A percentile compares a stretch with the other conserved stretches of the same genome.
Evolutionary conservation across 108 stramenopile genomes (phyloP).

Genomic region (Seminavis robusta): DNA sequence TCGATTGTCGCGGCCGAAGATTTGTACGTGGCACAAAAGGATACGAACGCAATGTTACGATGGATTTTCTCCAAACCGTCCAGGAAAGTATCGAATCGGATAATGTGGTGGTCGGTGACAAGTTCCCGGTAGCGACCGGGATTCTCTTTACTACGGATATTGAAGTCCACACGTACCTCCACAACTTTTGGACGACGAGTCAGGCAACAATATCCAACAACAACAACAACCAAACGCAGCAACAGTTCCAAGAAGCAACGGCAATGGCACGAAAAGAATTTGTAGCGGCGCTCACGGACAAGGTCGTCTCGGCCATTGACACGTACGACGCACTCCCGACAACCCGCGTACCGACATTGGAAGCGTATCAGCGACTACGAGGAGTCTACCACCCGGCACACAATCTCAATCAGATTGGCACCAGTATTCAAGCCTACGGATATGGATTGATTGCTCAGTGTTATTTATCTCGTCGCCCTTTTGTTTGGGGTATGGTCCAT

Average conservation of each 20-base stretch:
- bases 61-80: constrained; percentile 18
- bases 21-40: constrained; percentile 10
- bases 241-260: constrained; percentile 3
- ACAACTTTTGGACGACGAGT: too few species aligned
- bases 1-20: constrained; percentile 19
- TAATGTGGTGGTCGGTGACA: constrained; percentile 29
- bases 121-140: constrained; percentile 24
- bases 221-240: not conserved
- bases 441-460: too few species aligned
- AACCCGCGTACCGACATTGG: constrained; percentile 3
- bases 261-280: too few species aligned
- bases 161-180: constrained; percentile 10
- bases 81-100: constrained; percentile 6
- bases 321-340: constrained; percentile 7
- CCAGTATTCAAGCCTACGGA: constrained; percentile 11
- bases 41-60: constrained; percentile 7
- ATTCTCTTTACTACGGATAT: constrained; percentile 14
- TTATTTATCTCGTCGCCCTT: constrained; percentile 9
- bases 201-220: too few species aligned
- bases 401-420: constrained; percentile 13
- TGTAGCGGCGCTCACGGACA: too few species aligned
- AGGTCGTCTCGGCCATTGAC: too few species aligned
- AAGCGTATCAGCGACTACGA: constrained; percentile 16
- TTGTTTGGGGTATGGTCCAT: constrained; percentile 22
- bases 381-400: not conserved